Evolutionary conservation across 257 asterid genomes (phyloP).

Genomic region (Striga asiatica): DNA sequence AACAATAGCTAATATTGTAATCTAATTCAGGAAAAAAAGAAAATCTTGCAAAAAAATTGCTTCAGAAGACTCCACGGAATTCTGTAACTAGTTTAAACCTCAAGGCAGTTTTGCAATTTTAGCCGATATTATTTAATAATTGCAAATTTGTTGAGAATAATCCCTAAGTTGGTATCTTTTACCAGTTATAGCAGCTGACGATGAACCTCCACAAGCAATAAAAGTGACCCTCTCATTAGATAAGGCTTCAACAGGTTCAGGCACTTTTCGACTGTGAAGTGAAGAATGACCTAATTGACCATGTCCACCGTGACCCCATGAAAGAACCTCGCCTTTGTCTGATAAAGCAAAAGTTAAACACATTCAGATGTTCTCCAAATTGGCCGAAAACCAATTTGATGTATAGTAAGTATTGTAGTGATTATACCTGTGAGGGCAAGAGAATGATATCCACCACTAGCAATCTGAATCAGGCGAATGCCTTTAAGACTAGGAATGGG

Average conservation of each 20-base stretch:
- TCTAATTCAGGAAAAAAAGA: too few relatives aligned
- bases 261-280: conserved; percentile 57
- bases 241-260: conserved; percentile 60
- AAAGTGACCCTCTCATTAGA: conserved; percentile 57
- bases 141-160: neutral
- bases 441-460: conserved; percentile 96
- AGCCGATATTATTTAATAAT: neutral
- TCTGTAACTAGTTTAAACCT: neutral
- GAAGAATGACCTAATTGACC: conserved; percentile 92
- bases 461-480: conserved; percentile 61
- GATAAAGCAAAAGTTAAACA: conserved; percentile 14
- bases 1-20: too few relatives aligned
- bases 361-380: neutral
- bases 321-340: conserved; percentile 85
- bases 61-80: neutral
- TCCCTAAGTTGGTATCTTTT: conserved; percentile 10
- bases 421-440: conserved; percentile 84
- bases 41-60: too few relatives aligned
- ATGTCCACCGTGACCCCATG: conserved; percentile 96
- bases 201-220: conserved; percentile 92
- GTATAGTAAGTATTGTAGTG: neutral
- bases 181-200: conserved; percentile 95
- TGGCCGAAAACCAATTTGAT: neutral
- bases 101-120: neutral
- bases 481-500: conserved; percentile 71